Base-by-base conservation (phyloP, 148 eudicot species). In the Camellia japonica region DNA sequence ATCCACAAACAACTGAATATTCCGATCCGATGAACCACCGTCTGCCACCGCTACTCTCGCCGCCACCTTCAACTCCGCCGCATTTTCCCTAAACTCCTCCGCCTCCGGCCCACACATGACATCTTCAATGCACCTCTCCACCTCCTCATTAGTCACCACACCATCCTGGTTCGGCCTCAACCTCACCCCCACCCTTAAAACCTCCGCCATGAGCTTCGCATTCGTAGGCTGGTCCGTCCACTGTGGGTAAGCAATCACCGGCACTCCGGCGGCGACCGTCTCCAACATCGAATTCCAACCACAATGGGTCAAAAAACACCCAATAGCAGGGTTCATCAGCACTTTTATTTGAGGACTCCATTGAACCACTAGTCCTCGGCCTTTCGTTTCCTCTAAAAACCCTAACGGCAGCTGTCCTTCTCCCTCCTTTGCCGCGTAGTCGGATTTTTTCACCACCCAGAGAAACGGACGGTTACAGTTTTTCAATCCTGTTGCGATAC, bases 141-240 rank as follows among this genome's bases (percentile, higher is more conserved):
- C 60, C 4, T 62, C 81, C 44, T 62, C 80, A 55, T 62, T 30
- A 4, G 30, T 60, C 65, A 83, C 68, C 12, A 66, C 19, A 15
- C 82, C 79, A 38, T 86, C 68, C 6, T 75, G 3, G 55, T 79
- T 56, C 3, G 84, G 84, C 73, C 78, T 10, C 5, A 81, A 4
- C 52, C 84, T 76, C 7, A 83, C 58, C 68, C 88, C 88, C 15
- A 86, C 14, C 30, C 78, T 72, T 9, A 66, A 80, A 43, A 86
- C 71, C n/a, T 86, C 84, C 1, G 65, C 42, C 55, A 83, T n/a
- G 43, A 86, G 75, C 82, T 83, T 86, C 6, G 86, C 84, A 76
- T 86, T 86, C 9, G 86, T 81, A 2, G 88, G 88, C 79, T 86
- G 88, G 8, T 83, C 88, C 43, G 78, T 78, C 88, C 88, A 86